These are phyloP conservation scores for Schwanniomyces occidentalis DNA, from an alignment of 805 yeast species.

Conservation along the genomic window DNA sequence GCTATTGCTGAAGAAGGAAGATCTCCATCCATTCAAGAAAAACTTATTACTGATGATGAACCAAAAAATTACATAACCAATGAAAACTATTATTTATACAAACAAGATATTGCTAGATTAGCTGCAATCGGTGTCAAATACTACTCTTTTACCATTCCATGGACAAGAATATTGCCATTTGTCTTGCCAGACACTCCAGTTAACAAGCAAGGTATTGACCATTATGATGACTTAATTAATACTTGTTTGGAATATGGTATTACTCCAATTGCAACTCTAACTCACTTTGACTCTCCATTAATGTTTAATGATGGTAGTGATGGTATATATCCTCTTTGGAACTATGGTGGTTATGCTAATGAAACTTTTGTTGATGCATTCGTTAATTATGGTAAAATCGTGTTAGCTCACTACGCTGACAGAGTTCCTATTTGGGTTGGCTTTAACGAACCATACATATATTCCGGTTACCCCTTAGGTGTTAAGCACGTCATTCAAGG, in stretches of 20 bases:
- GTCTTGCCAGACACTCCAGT: constrained; percentile 28
- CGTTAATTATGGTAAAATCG: constrained; percentile 29
- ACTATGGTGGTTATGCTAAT: constrained; percentile 25
- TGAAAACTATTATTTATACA: constrained; percentile 32
- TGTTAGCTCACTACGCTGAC: constrained; percentile 28
- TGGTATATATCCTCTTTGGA: constrained; percentile 12
- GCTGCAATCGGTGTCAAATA: constrained; percentile 31
- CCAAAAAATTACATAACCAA: constrained; percentile 24
- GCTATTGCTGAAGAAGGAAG: constrained; percentile 33
- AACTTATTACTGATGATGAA: constrained; percentile 9
- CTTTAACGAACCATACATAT: constrained; percentile 30
- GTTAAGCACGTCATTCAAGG: constrained; percentile 26
- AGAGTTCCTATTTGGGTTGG: constrained; percentile 32
- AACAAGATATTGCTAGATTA: constrained; percentile 30
- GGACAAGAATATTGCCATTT: constrained; percentile 35
- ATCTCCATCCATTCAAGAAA: constrained; percentile 31
- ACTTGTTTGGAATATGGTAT: constrained; percentile 20
- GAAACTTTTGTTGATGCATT: constrained; percentile 29
- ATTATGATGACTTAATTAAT: constrained; percentile 20
- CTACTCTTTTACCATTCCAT: constrained; percentile 34
- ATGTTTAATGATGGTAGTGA: constrained; percentile 8
- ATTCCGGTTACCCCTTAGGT: constrained; percentile 18
- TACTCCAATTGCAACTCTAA: constrained; percentile 30
- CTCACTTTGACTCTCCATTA: constrained; percentile 34
- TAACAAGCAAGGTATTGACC: constrained; percentile 26